Base-by-base conservation (phyloP, 306 rosid species). In the Trichosanthes cucumerina region DNA sequence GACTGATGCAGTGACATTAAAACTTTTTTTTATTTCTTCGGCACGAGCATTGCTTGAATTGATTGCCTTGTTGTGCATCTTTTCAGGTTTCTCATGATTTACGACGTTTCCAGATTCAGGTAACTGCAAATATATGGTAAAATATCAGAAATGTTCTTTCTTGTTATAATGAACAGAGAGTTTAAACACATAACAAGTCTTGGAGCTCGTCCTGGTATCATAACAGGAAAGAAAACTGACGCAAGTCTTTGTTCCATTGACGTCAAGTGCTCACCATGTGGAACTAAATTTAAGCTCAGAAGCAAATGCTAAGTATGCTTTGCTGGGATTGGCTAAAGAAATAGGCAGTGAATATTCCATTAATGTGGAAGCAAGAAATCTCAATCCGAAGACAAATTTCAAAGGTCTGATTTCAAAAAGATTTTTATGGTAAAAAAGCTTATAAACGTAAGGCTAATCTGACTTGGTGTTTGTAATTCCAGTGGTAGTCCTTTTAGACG, bases 241-340 rank as follows among this genome's bases (percentile, higher is more conserved):
- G 80, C 89, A 92, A 88, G 90, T 87, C 26, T 81, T 79, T 47
- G 90, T 94, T 83, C 96, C 96, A 79, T 28, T 94, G 68, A 81
- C 92, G 31, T 90, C 87, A 65, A 92, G 97, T 79, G 14, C 88
- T 79, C 87, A 92, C 84, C 98, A 94, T 85, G 83, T 88, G 86
- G 97, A 94, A 83, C 85, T 92, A 62, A 85, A 94, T 82, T 89
- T 89, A 59, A 81, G 84, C 36, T 52, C 81, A 78, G 97, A 94
- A 80, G 81, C 86, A 68, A 87, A 89, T 86, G 93, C 93, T 58
- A 94, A 84, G 69, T 85, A 86, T 85, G 98, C 97, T 79, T 70
- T 92, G 43, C 85, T 94, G 88, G 98, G 97, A 44, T 77, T 90
- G 52, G 91, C 91, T 66, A 90, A 80, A 80, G 93, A 94, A 89